Evolutionary conservation across 2,329 filamentous ascomycete genomes (phyloP).

Genomic region (Aureobasidium pullulans): DNA sequence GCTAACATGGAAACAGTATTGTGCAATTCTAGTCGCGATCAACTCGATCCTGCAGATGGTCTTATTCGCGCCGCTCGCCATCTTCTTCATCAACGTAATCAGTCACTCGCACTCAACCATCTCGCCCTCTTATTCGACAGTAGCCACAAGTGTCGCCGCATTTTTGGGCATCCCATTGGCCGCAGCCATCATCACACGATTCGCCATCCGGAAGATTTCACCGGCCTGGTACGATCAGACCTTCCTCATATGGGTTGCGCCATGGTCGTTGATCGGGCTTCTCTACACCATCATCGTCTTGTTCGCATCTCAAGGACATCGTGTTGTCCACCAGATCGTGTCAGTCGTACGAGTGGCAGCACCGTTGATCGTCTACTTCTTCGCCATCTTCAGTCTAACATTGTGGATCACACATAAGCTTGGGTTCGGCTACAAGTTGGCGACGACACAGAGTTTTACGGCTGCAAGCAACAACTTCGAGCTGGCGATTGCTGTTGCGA

Average conservation of each 20-base stretch:
- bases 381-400: constrained; percentile 64
- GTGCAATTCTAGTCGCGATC: constrained; percentile 52
- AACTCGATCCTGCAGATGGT: constrained; percentile 44
- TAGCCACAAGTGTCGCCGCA: constrained; percentile 73
- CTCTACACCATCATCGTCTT: constrained; percentile 82
- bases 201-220: constrained; percentile 49
- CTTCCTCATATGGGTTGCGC: constrained; percentile 64
- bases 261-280: constrained; percentile 73
- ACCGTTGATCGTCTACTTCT: constrained; percentile 75
- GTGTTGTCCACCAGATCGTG: constrained; percentile 75
- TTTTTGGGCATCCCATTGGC: constrained; percentile 77
- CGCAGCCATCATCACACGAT: constrained; percentile 69
- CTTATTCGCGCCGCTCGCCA: constrained; percentile 39
- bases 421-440: constrained; percentile 67
- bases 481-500: constrained; percentile 78
- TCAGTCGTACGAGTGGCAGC: constrained; percentile 75
- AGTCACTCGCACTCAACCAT: constrained; percentile 34
- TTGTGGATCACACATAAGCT: constrained; percentile 53
- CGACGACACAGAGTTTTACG: constrained; percentile 75
- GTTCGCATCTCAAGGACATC: constrained; percentile 71
- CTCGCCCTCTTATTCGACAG: constrained; percentile 51
- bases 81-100: constrained; percentile 58
- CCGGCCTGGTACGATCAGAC: constrained; percentile 58
- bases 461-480: constrained; percentile 93
- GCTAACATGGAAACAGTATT: constrained; percentile 45